Base-by-base conservation (phyloP, 345 rosid species). In the Aurinia saxatilis region DNA sequence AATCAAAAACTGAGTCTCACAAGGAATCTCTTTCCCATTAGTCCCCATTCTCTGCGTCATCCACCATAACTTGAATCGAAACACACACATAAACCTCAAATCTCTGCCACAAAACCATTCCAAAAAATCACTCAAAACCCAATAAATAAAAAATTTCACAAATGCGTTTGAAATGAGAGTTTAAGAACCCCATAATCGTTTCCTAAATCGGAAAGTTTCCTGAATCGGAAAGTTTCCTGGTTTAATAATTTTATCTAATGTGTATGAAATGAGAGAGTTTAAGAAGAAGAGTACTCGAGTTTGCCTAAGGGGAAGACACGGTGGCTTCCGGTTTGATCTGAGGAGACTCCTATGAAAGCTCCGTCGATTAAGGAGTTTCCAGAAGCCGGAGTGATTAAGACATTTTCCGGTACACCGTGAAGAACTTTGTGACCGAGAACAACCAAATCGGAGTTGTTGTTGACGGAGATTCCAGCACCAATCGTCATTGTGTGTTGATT, bases 31-130 rank as follows among this genome's bases (percentile, higher is more conserved):
- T 11, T 72, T 48, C 0, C 79, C 84, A 2, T 75, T 75, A 68
- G 57, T 66, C 36, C 87, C 90, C 10, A 77, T 73, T 2, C 80
- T 65, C 3, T 86, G 95, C 19, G 77, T 80, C 95, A 84, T 84
- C 86, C 90, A 86, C 95, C 90, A 81, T 60, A 86, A 62, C 55
- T 81, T 84, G 57, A 50, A 29, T 42, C 86, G 78, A 51, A 78
- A 86, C 14, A 81, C 84, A 65, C 70, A 63, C 74, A 82, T 23
- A 64, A 83, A 80, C 80, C 67, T 71, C 73, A 42, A 73, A 33
- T 65, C 55, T 78, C 87, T 77, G 84, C 54, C 56, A 44, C 33
- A 3, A 25, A 25, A 2, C 30, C 4, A 5, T 21, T 21, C n/a
- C 25, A 21, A 27, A 29, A 18, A 18, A 38, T 0, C 4, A 1